Evolutionary conservation across 495 filamentous ascomycete genomes (phyloP).

Genomic region (Talaromyces trachyspermus): DNA sequence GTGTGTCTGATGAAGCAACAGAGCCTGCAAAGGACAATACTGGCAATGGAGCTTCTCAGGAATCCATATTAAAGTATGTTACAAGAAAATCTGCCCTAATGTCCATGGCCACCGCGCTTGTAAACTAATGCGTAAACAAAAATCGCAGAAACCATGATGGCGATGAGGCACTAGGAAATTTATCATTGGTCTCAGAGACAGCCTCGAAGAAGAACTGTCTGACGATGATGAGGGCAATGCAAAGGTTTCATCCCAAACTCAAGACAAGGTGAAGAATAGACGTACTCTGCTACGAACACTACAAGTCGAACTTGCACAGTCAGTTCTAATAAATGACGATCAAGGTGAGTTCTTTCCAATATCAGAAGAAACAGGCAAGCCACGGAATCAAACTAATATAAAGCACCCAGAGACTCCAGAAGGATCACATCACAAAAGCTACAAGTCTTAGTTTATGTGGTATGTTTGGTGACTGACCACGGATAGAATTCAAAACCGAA

Average conservation of each 20-base stretch:
- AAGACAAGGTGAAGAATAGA: conserved; percentile 32
- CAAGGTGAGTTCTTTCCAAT: conserved; percentile 10
- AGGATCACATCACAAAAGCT: conserved; percentile 38
- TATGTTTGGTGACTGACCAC: conserved; percentile 19
- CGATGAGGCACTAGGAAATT: conserved; percentile 44
- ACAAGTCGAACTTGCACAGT: conserved; percentile 29
- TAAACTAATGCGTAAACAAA: neutral
- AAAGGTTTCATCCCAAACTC: conserved; percentile 8
- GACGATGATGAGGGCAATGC: conserved; percentile 3
- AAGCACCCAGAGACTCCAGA: neutral
- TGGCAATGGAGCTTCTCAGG: neutral
- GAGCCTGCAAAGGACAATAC: neutral
- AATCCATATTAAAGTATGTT: neutral
- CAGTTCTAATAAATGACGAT: conserved; percentile 11
- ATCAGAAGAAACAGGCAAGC: neutral
- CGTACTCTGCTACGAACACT: conserved; percentile 44
- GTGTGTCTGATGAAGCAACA: neutral
- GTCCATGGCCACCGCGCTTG: too few relatives aligned
- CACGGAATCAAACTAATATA: neutral
- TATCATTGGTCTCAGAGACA: conserved; percentile 62
- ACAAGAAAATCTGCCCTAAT: neutral
- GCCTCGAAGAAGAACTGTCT: conserved; percentile 24
- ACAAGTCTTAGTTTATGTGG: conserved; percentile 65
- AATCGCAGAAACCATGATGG: conserved; percentile 1
- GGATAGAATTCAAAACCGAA: neutral